Conservation (phyloP, 2,329 filamentous ascomycete species). For the Spiromastix sp. region DNA sequence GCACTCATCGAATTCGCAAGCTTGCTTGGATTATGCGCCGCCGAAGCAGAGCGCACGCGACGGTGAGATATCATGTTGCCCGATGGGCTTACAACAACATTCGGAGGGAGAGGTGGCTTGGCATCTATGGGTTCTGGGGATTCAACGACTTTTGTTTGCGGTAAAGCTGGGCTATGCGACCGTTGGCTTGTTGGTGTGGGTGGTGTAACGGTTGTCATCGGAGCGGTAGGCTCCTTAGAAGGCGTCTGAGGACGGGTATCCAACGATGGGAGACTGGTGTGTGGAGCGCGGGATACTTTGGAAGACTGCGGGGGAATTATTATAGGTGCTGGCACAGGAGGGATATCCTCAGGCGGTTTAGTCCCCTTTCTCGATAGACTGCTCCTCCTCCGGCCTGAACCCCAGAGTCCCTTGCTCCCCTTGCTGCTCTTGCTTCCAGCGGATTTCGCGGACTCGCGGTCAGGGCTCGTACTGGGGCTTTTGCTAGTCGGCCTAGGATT, state of each 20-base stretch:
- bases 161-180: conserved; percentile 23
- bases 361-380: conserved; percentile 25
- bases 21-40: conserved; percentile 63
- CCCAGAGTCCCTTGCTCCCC: conserved; percentile 31
- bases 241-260: conserved; percentile 15
- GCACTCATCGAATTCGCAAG: conserved; percentile 65
- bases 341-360: conserved; percentile 19
- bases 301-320: conserved; percentile 15
- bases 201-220: conserved; percentile 52
- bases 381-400: conserved; percentile 24
- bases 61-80: conserved; percentile 67
- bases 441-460: conserved; percentile 34
- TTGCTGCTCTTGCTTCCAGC: conserved; percentile 30
- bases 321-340: conserved; percentile 25
- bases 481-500: conserved; percentile 41
- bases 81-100: conserved; percentile 51
- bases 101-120: conserved; percentile 18
- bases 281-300: conserved; percentile 6
- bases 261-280: conserved; percentile 23
- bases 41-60: conserved; percentile 48
- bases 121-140: conserved; percentile 27
- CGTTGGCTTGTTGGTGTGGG: conserved; percentile 48
- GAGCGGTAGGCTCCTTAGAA: conserved; percentile 22
- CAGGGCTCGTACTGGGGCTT: conserved; percentile 39
- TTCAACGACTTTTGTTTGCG: conserved; percentile 23